Percentiles rank a stretch among this genome's conserved stretches.
Evolutionary conservation across 352 stramenopile species (phyloP).

Genomic region (Pythium myriotylum): DNA sequence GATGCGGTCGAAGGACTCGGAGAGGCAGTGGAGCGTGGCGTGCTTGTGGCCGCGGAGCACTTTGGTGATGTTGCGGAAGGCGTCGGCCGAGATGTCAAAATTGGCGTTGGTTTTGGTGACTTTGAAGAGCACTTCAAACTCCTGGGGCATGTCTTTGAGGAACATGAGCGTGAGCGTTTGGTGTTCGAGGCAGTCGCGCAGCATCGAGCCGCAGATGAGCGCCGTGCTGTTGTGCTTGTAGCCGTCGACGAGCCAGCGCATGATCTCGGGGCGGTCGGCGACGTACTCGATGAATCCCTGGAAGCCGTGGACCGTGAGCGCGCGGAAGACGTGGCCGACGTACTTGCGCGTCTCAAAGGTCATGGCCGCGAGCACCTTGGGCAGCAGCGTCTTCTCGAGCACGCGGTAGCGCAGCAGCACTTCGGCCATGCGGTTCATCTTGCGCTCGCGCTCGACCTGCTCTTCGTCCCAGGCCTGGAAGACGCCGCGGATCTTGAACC

Average conservation of each 20-base stretch:
- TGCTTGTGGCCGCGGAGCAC: constrained; percentile 70
- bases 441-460: constrained; percentile 66
- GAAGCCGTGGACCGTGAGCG: constrained; percentile 74
- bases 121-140: constrained; percentile 72
- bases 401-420: constrained; percentile 71
- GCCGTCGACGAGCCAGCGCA: constrained; percentile 73
- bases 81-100: constrained; percentile 86
- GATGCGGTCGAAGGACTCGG: constrained; percentile 65
- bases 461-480: constrained; percentile 82
- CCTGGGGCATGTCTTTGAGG: constrained; percentile 52
- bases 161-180: constrained; percentile 63
- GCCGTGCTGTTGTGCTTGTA: constrained; percentile 75
- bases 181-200: constrained; percentile 81
- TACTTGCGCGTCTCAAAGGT: constrained; percentile 88
- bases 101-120: constrained; percentile 79
- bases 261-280: constrained; percentile 60
- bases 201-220: constrained; percentile 79
- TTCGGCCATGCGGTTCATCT: constrained; percentile 82
- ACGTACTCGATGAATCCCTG: constrained; percentile 66
- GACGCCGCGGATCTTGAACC: constrained; percentile 70
- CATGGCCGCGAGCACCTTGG: constrained; percentile 68
- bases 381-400: constrained; percentile 72
- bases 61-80: constrained; percentile 78
- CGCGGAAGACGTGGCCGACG: constrained; percentile 73
- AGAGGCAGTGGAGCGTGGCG: constrained; percentile 48